Conservation (phyloP, 176 grass and related monocot genomes). For the Hordeum marinum region DNA sequence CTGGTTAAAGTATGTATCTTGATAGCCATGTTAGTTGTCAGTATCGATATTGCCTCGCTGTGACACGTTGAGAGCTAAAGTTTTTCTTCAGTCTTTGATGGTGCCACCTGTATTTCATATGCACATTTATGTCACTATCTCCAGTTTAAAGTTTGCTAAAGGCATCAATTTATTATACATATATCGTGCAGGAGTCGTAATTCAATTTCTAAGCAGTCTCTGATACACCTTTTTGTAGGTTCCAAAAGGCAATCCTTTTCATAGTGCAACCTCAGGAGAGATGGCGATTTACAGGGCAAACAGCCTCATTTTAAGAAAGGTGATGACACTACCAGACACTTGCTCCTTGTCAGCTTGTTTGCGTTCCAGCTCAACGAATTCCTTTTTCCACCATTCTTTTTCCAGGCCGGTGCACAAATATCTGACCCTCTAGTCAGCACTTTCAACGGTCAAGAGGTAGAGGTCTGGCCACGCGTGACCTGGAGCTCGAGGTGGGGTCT, state of each 20-base stretch:
- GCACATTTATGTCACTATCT: neutral
- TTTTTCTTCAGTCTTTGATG: neutral
- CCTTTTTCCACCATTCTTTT: neutral
- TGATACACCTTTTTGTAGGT: constrained; percentile 43
- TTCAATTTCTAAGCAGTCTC: neutral
- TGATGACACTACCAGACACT: constrained; percentile 16
- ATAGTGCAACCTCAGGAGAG: constrained; percentile 93
- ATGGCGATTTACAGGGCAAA: constrained; percentile 97
- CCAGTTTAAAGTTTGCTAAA: neutral
- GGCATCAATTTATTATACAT: neutral
- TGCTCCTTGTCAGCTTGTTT: neutral
- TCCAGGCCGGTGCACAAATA: constrained; percentile 67
- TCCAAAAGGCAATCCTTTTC: constrained; percentile 94
- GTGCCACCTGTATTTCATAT: neutral
- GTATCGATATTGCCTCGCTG: neutral
- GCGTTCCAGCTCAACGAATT: constrained; percentile 15
- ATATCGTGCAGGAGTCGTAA: neutral
- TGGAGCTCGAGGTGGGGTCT: constrained; percentile 88
- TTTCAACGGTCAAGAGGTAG: constrained; percentile 94
- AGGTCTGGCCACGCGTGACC: constrained; percentile 81
- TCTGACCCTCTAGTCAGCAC: constrained; percentile 54
- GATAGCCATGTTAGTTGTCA: neutral
- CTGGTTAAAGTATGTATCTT: neutral
- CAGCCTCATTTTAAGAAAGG: constrained; percentile 87
- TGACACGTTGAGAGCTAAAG: neutral